Evolutionary conservation across 1,139 yeast species (phyloP), one percentile per base, ranked within the genome.

Genomic region (Eremothecium coryli): DNA sequence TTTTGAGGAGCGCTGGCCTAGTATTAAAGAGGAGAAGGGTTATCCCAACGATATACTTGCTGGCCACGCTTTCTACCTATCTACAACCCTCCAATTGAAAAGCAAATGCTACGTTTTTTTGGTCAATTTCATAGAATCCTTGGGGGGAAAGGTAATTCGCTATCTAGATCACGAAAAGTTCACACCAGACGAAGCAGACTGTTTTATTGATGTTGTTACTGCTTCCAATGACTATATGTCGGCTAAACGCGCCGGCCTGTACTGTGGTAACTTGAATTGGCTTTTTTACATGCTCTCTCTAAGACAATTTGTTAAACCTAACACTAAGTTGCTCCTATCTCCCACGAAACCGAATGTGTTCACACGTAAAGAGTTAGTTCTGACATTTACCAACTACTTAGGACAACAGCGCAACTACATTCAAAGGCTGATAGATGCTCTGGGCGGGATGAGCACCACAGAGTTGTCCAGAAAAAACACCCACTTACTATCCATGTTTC

Each of bases 391-490:
- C 0, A 84, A 84, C 48, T 86, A 82, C 52, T 72, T 82, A 16
- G 96, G 96, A 0, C 93, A 81, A 47, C 81, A 94, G 0, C 64
- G 98, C 27, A 60, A 64, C 14, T 88, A 84, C 48, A 60, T 90
- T 23, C 73, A 77, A 31, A 66, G 67, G 33, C 62, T 90, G n/a
- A 71, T 82, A 6, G 64, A 66, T 11, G 65, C 78, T 0, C 55
- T 84, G 48, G 97, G 97, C 1, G 97, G 90, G 0, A 62, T 59
- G 1, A 85, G 80, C 53, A 79, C 94, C 1, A 73, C 78, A 26
- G 75, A 80, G 3, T 63, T 90, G 38, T 73, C 77, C 5, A 69
- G 68, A 33, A 70, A 68, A 7, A 82, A 82, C 44, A 80, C 93
- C 3, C 84, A 76, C 53, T 62, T 90, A 31, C 68, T 90, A 10